Evolutionary conservation across 2,329 filamentous ascomycete species (phyloP).

Genomic region (Cladophialophora carrionii): DNA sequence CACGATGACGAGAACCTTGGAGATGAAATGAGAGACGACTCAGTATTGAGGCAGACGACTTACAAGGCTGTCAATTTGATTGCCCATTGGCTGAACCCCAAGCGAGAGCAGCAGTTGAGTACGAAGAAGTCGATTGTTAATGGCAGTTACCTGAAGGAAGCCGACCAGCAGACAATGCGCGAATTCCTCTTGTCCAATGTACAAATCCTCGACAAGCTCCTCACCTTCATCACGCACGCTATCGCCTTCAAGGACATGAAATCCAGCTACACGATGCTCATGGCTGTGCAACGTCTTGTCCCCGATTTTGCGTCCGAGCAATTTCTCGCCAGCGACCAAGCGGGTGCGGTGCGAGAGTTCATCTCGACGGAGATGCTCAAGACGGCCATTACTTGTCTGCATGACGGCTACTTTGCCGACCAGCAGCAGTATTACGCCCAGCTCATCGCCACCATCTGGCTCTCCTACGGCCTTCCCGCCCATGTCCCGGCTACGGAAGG

Average conservation of each 20-base stretch:
- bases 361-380: slow-evolving; percentile 87
- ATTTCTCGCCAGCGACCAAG: slow-evolving; percentile 51
- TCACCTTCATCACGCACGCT: slow-evolving; percentile 88
- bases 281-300: slow-evolving; percentile 83
- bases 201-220: slow-evolving; percentile 79
- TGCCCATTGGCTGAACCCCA: slow-evolving; percentile 81
- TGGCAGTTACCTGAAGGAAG: slow-evolving; percentile 39
- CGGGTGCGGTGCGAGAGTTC: slow-evolving; percentile 78
- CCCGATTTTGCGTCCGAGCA: slow-evolving; percentile 65
- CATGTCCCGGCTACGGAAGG: slow-evolving; percentile 34
- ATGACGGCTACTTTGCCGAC: slow-evolving; percentile 96
- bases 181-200: slow-evolving; percentile 80
- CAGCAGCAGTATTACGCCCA: slow-evolving; percentile 88
- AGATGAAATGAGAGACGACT: slow-evolving; percentile 98
- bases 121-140: slow-evolving; percentile 36
- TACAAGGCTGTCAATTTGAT: slow-evolving; percentile 92
- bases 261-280: slow-evolving; percentile 81
- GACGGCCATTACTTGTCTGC: slow-evolving; percentile 84
- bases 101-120: slow-evolving; percentile 59
- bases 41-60: slow-evolving; percentile 87
- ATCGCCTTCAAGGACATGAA: slow-evolving; percentile 87
- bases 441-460: slow-evolving; percentile 82
- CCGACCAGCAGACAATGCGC: slow-evolving; percentile 58
- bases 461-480: slow-evolving; percentile 64
- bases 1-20: slow-evolving; percentile 74